Conservation (phyloP, 2,329 filamentous ascomycete genomes). For the Pseudopithomyces maydicus region DNA sequence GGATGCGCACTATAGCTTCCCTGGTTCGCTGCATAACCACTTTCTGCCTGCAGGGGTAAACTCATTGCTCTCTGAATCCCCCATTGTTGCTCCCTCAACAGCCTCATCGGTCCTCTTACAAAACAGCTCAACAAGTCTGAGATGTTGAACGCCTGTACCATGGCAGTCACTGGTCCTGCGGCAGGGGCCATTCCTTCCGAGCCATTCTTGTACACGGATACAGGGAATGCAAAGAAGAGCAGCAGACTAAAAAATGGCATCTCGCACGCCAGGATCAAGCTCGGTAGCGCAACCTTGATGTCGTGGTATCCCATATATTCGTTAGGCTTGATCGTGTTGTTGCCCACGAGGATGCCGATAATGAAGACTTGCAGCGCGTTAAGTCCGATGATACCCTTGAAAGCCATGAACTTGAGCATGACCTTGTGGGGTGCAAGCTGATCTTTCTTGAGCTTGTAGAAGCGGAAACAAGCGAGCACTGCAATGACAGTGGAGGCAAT, state of each 20-base stretch:
- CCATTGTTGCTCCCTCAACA: constrained; percentile 34
- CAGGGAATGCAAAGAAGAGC: constrained; percentile 30
- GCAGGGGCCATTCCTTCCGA: constrained; percentile 12
- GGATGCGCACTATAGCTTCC: background rate
- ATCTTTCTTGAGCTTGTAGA: constrained; percentile 28
- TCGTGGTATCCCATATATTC: constrained; percentile 38
- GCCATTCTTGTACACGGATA: constrained; percentile 19
- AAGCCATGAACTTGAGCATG: constrained; percentile 35
- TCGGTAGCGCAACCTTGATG: constrained; percentile 30
- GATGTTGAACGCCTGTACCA: constrained; percentile 35
- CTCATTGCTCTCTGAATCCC: constrained; percentile 26
- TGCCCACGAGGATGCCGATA: constrained; percentile 34
- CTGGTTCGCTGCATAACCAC: background rate
- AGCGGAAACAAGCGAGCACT: constrained; percentile 26
- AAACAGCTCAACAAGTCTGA: constrained; percentile 33
- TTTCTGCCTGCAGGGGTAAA: constrained; percentile 11
- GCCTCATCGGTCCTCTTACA: constrained; percentile 35
- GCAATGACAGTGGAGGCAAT: constrained; percentile 23
- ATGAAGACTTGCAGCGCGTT: constrained; percentile 37
- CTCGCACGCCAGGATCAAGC: constrained; percentile 36
- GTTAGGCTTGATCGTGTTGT: constrained; percentile 24
- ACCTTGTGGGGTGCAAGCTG: constrained; percentile 29
- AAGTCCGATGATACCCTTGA: constrained; percentile 39
- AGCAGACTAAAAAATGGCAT: constrained; percentile 39
- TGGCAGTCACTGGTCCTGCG: constrained; percentile 23